Base-by-base conservation (phyloP, 768 basidiomycete genomes). In the Auricularia sp. region DNA sequence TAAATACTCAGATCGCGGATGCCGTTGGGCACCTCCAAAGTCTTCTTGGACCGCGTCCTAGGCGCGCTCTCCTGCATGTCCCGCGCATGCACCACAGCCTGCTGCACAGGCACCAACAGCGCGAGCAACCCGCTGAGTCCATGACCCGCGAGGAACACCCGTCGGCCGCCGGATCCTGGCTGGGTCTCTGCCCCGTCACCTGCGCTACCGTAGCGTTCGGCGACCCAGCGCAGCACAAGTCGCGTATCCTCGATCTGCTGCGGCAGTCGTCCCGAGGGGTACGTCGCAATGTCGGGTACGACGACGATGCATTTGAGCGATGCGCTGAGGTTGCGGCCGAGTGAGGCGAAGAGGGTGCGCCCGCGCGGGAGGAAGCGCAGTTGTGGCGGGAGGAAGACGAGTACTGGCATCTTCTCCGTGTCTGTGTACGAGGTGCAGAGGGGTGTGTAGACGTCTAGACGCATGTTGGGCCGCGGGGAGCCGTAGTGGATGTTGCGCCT, bases 121-220 rank as follows among this genome's bases (percentile, higher is more conserved):
- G 68, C 68, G 36, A 69, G 61, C 59, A 68, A 64, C 1, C 51
- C 69, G 35, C 69, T 66, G 10, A 69, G 56, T 13, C 69, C 67
- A 42, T 69, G 66, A 10, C 69, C 69, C 34, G 67, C 63, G 45
- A 70, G 64, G 34, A 61, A 65, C 3, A 70, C 65, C 35, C 37
- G 29, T 29, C 29, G 29, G 29, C 29, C 29, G 29, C 29, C 29
- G 29, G 29, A 29, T 29, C 29, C 29, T 29, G 29, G 54, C 44
- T 33, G 18, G 4, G 68, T 56, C 39, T 70, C 69, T 14, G 68
- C 69, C 11, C 69, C 68, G 42, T 63, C 67, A 29, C 29, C 29
- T 29, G 29, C 58, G 64, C 39, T 14, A 14, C 54, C 54, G 42
- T 45, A 54, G 34, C 64, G 18, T 33, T 61, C 61, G n/a, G 21